A percentile compares a stretch with the other conserved stretches of the same genome.
Evolutionary conservation across 352 stramenopile species (phyloP).

Genomic region (Phytophthora syringae): DNA sequence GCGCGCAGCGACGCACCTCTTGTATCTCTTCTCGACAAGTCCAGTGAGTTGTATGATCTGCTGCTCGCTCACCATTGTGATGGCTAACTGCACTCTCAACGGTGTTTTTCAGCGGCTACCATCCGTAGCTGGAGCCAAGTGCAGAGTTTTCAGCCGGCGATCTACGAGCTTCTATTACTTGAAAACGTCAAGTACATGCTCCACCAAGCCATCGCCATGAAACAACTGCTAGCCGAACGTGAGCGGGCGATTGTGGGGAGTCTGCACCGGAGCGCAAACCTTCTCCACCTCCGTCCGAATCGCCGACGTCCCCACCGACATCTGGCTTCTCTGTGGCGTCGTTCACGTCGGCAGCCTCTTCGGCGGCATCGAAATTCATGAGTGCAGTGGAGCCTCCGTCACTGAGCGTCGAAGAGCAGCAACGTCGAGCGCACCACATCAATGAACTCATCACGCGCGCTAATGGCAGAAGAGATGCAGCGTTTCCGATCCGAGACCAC

Average conservation of each 20-base stretch:
- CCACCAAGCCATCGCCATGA: conserved; percentile 61
- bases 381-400: conserved; percentile 38
- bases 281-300: conserved; percentile 16
- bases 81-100: conserved; percentile 4
- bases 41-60: conserved; percentile 41
- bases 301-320: conserved; percentile 14
- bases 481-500: conserved; percentile 60
- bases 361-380: conserved; percentile 50
- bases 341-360: conserved; percentile 48
- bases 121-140: conserved; percentile 58
- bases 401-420: conserved; percentile 45
- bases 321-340: conserved; percentile 37
- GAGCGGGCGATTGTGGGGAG: conserved; percentile 39
- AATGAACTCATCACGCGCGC: conserved; percentile 62
- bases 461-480: conserved; percentile 68
- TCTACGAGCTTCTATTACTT: conserved; percentile 72
- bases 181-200: conserved; percentile 73
- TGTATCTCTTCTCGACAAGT: conserved; percentile 47
- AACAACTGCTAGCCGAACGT: conserved; percentile 60
- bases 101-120: conserved; percentile 37
- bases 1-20: conserved; percentile 38
- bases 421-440: conserved; percentile 47
- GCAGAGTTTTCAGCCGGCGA: conserved; percentile 53
- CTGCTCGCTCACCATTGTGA: neutral
- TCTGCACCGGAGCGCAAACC: conserved; percentile 20